Base-by-base conservation (phyloP, 768 basidiomycete genomes). In the Boletus vinaceobasis region DNA sequence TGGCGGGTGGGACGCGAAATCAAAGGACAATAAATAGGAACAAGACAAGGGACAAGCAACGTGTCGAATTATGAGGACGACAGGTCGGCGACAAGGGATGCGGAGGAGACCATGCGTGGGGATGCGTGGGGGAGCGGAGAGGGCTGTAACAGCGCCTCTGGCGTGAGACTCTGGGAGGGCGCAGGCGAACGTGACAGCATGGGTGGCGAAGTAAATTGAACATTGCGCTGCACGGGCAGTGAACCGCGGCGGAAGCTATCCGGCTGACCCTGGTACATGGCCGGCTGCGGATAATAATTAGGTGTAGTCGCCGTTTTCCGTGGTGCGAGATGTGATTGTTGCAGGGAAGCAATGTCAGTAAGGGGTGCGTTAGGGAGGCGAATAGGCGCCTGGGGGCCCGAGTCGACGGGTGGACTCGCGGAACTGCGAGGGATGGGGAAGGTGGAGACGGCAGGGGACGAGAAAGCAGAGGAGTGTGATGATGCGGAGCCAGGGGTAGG, bases 361-460 rank as follows among this genome's bases (percentile, higher is more conserved):
- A 89, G 75, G 1, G 87, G 86, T 8, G 86, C 81, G 58, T 85
- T 87, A 15, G 88, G 88, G 8, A 90, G 80, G 36, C 88, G 83
- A 64, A 90, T 90, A 4, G 71, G 71, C 49, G 53, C 63, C 48
- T 72, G 69, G 0, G 59, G 23, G 19, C 82, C 83, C 31, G 77
- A 78, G 54, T 85, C 84, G 31, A 65, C 66, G 2, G 73, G 64
- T 0, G 80, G 80, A 0, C 81, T 80, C 36, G 76, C 75, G 2
- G 81, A 77, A 38, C 76, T 79, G 59, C 83, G 77, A 6, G 84
- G 81, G 26, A 87, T 81, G 33, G 85, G 75, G 73, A 81, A 89
- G 1, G 85, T 73, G 23, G 79, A 68, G 9, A 79, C 70, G 31
- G 79, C 77, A 27, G 88, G 87, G 0, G 86, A 88, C 65, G 83